Evolutionary conservation across 2,329 filamentous ascomycete genomes (phyloP), one percentile per base, ranked within the genome.

Genomic region (Triangularia verruculosa): DNA sequence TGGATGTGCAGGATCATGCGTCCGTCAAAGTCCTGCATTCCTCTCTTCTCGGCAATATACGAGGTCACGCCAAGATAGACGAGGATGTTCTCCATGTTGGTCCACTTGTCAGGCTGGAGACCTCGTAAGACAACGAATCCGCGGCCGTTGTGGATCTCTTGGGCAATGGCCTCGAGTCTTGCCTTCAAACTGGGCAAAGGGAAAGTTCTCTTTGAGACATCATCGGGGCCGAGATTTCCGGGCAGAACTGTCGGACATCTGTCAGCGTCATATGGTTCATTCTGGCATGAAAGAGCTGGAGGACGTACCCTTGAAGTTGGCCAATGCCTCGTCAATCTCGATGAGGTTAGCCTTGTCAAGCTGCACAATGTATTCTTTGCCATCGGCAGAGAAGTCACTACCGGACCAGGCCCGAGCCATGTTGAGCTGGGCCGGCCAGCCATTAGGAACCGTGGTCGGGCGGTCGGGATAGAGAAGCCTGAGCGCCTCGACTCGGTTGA

Each of bases 51-150:
- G 9, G 76, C 79, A 59, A 82, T 75, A 67, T 82, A 79, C 28
- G 77, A 77, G 1, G 79, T 77, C 3, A 82, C 71, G 3, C 80
- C 80, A 9, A 78, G 75, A 65, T 80, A 82, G 58, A 82, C 76
- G 25, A 78, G 74, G 30, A 80, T 69, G 58, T 78, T 80, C 30
- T 82, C 79, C 57, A 77, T 73, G 52, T 73, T 72, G 9, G 74
- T 73, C 69, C 80, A 78, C n/a, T 74, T 74, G 25, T 74, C 73
- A 1, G 78, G 75, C 15, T 78, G 73, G 2, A 82, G 71, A 25
- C 80, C 80, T 9, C 79, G 75, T 4, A 82, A 67, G 13, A 81
- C 77, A 34, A 76, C 76, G 68, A 82, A 80, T 17, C 80, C 80
- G 1, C 63, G 57, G 55, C 70, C 70, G 3, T 66, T 25, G 61